phyloP scores from a whole-genome alignment of 805 yeast species.

The Kuraishia floccosa region DNA sequence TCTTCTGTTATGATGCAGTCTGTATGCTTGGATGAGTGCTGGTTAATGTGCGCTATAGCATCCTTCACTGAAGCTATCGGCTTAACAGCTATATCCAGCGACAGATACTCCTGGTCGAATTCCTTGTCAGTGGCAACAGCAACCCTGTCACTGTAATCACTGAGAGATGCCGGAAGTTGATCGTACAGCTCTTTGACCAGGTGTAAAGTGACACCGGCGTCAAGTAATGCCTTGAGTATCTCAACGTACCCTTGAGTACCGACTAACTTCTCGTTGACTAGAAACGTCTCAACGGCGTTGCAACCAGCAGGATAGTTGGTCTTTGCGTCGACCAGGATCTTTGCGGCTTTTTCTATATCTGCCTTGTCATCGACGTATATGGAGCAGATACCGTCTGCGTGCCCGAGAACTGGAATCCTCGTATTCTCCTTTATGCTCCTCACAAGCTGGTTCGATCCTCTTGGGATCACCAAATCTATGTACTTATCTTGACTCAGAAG shows the following conservation, averaged over 20 bases:
- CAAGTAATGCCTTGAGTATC: slow-evolving; percentile 29
- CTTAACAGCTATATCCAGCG: slow-evolving; percentile 72
- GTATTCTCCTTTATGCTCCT: slow-evolving; percentile 77
- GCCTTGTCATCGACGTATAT: slow-evolving; percentile 73
- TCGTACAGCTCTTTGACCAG: slow-evolving; percentile 40
- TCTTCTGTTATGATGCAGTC: slow-evolving; percentile 82
- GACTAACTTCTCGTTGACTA: slow-evolving; percentile 39
- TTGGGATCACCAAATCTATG: slow-evolving; percentile 92
- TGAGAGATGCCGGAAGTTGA: slow-evolving; percentile 9
- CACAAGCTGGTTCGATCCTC: slow-evolving; percentile 94
- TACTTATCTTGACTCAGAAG: slow-evolving; percentile 75
- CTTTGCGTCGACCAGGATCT: slow-evolving; percentile 75
- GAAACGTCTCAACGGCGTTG: slow-evolving; percentile 85
- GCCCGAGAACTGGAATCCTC: slow-evolving; percentile 95
- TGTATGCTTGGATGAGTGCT: slow-evolving; percentile 93
- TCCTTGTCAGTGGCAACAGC: slow-evolving; percentile 51
- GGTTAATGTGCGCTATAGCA: slow-evolving; percentile 81
- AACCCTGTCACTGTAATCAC: slow-evolving; percentile 13
- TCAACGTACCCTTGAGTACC: slow-evolving; percentile 13
- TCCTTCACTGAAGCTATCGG: slow-evolving; percentile 45
- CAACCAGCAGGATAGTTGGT: slow-evolving; percentile 99
- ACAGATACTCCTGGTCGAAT: slow-evolving; percentile 75
- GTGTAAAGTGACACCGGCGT: slow-evolving; percentile 65
- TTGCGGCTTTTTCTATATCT: slow-evolving; percentile 65
- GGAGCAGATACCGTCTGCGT: slow-evolving; percentile 96